These are phyloP conservation scores for Penicillium sp. DNA, from an alignment of 2,329 filamentous ascomycete species.

Conservation along the genomic window DNA sequence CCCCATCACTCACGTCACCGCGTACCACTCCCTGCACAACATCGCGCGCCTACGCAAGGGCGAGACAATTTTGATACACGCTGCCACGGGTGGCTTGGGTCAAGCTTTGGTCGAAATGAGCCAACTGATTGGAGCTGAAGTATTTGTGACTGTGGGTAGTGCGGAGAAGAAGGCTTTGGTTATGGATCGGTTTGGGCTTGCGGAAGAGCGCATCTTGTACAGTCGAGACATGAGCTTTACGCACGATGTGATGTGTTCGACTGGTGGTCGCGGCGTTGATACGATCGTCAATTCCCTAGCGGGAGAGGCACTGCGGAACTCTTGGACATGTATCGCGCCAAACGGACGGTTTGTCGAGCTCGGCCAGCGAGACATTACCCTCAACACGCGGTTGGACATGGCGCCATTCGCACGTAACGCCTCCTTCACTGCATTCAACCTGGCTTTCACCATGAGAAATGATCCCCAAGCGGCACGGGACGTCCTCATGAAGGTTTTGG, in stretches of 20 bases:
- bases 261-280: conserved; percentile 1
- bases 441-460: neutral
- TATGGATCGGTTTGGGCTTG: neutral
- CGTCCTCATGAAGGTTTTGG: neutral
- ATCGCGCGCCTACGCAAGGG: neutral
- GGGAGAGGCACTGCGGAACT: neutral
- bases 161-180: neutral
- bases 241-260: neutral
- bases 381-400: neutral
- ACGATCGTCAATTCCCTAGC: conserved; percentile 2
- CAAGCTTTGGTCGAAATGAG: neutral
- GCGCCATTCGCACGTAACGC: neutral
- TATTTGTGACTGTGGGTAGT: neutral
- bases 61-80: neutral
- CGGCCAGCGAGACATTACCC: neutral
- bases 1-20: neutral
- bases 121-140: neutral
- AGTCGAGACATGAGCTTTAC: conserved; percentile 2
- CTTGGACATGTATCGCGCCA: neutral
- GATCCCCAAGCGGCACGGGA: neutral
- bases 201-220: neutral
- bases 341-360: neutral
- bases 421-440: neutral
- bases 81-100: neutral
- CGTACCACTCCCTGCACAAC: neutral